Conservation (phyloP, 495 filamentous ascomycete species). For the Neurospora pannonica region DNA sequence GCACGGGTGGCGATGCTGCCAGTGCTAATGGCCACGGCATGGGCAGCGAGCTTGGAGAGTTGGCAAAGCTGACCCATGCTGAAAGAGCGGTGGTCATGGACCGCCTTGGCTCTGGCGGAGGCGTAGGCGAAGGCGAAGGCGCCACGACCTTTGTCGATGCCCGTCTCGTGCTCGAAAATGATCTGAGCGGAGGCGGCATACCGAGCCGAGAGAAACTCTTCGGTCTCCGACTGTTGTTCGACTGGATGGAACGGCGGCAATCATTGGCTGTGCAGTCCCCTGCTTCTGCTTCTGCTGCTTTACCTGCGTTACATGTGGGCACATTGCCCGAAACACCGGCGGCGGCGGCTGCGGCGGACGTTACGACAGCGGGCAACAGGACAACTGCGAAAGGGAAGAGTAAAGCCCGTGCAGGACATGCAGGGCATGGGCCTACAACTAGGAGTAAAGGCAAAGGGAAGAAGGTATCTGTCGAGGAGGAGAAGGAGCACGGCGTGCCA, state of each 20-base stretch:
- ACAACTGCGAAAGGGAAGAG: not conserved
- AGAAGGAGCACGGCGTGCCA: slow-evolving; percentile 5
- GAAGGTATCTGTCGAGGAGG: slow-evolving; percentile 16
- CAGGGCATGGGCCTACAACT: slow-evolving; percentile 8
- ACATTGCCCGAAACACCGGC: not conserved
- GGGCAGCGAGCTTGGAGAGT: slow-evolving; percentile 36
- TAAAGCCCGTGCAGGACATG: not conserved
- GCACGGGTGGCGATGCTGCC: not conserved
- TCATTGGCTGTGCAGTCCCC: not conserved
- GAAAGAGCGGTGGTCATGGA: slow-evolving; percentile 66
- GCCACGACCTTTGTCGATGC: slow-evolving; percentile 67
- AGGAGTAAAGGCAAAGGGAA: slow-evolving; percentile 18
- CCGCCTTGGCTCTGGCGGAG: slow-evolving; percentile 29
- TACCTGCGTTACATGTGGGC: not conserved
- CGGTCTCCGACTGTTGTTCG: slow-evolving; percentile 70
- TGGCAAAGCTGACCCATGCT: slow-evolving; percentile 60
- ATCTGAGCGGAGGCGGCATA: slow-evolving; percentile 40
- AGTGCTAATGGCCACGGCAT: not conserved
- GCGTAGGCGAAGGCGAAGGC: slow-evolving; percentile 36
- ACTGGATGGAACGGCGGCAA: slow-evolving; percentile 55
- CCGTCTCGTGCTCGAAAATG: slow-evolving; percentile 58
- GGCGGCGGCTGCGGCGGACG: not conserved
- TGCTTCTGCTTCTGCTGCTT: not conserved
- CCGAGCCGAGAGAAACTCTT: slow-evolving; percentile 55
- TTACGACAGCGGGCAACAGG: not conserved